phyloP scores from a whole-genome alignment of 176 grass and related monocot species.

The Oropetium thomaeum region DNA sequence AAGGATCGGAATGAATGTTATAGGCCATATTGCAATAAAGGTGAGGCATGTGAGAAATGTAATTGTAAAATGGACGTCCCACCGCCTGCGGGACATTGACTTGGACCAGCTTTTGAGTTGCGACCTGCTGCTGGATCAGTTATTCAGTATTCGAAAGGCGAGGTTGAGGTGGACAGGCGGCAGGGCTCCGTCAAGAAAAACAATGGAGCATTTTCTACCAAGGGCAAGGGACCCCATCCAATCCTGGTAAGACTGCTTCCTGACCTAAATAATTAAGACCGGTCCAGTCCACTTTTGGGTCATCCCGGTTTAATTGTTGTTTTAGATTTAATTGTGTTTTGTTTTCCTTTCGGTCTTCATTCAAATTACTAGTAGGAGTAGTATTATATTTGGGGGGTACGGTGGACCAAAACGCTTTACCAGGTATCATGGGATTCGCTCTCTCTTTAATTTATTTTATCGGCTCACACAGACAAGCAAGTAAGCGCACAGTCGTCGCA shows the following conservation, averaged over 20 bases:
- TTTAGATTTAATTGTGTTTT: not conserved
- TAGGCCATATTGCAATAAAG: not conserved
- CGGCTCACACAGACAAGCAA: not conserved
- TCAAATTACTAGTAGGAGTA: no score
- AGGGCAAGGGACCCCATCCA: no score
- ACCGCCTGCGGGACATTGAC: slow-evolving; percentile 18
- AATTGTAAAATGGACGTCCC: slow-evolving; percentile 35
- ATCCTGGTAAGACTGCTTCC: no score
- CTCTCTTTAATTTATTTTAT: not conserved
- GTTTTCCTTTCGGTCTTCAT: not conserved
- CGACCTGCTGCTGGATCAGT: slow-evolving; percentile 34
- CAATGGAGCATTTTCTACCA: no score
- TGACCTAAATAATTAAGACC: not conserved
- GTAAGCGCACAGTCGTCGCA: not conserved
- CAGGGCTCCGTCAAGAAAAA: not conserved
- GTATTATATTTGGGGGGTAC: not conserved
- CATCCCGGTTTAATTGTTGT: not conserved
- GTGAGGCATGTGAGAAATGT: slow-evolving; percentile 36
- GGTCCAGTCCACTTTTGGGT: no score
- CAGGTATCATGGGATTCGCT: not conserved
- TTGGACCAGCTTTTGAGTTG: slow-evolving; percentile 19
- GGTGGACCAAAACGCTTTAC: slow-evolving; percentile 3
- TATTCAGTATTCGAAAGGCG: no score
- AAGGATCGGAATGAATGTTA: not conserved
- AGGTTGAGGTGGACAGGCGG: not conserved